Evolutionary conservation across 441 rosid genomes (phyloP).

Genomic region (Pelargonium citronellum): DNA sequence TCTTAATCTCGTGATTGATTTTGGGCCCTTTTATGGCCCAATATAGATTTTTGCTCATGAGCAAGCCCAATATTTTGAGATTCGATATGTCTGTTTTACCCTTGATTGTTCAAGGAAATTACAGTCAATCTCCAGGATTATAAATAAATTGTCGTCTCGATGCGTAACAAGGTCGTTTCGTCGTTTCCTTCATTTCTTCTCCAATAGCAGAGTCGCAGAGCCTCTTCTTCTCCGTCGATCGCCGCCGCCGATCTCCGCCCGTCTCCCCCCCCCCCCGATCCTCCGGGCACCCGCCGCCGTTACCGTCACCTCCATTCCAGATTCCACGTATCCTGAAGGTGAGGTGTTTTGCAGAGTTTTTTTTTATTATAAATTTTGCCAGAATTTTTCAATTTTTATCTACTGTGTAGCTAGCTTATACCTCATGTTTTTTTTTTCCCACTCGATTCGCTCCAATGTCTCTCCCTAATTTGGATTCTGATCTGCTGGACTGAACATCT

Average conservation of each 20-base stretch:
- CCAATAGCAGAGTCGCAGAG: neutral
- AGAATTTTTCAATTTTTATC: too few relatives aligned
- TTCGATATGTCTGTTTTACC: neutral
- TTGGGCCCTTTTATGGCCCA: neutral
- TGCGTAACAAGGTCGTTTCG: neutral
- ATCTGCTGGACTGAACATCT: too few relatives aligned
- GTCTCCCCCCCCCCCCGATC: too few relatives aligned
- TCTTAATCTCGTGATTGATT: neutral
- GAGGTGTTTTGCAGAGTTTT: too few relatives aligned
- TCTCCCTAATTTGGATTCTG: too few relatives aligned
- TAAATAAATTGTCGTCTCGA: neutral
- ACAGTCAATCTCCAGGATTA: neutral
- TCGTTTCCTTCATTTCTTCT: conserved; percentile 1
- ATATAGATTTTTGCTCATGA: neutral
- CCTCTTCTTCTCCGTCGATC: neutral
- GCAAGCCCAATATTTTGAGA: neutral
- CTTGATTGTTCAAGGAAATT: neutral
- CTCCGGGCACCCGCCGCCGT: neutral
- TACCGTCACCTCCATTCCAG: too few relatives aligned
- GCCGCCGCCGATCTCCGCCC: neutral
- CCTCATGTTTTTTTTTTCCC: too few relatives aligned
- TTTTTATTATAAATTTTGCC: too few relatives aligned
- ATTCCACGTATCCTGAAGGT: too few relatives aligned
- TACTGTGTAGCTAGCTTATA: too few relatives aligned
- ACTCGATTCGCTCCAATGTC: too few relatives aligned